Evolutionary conservation across 2,329 filamentous ascomycete genomes (phyloP).

Genomic region (Polychaeton citri): DNA sequence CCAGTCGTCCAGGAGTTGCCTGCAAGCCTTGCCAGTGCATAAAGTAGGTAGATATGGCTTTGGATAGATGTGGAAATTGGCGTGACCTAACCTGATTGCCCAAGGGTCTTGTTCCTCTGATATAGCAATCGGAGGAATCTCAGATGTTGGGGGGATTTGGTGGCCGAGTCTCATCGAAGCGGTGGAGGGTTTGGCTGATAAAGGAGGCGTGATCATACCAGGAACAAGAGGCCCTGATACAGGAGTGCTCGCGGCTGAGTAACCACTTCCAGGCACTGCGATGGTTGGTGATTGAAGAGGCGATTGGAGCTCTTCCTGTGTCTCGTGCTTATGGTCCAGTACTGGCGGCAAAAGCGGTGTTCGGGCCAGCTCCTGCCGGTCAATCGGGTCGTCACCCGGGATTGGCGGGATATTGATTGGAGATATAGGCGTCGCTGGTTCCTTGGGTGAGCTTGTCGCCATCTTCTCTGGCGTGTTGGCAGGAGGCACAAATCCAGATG

Average conservation of each 20-base stretch:
- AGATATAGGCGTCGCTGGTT: slow-evolving; percentile 2
- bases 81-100: slow-evolving; percentile 76
- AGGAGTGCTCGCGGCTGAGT: slow-evolving; percentile 32
- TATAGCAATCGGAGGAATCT: slow-evolving; percentile 52
- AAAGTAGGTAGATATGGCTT: slow-evolving; percentile 59
- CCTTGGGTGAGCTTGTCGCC: slow-evolving; percentile 2
- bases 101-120: slow-evolving; percentile 44
- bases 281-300: slow-evolving; percentile 78
- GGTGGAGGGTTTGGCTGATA: slow-evolving; percentile 65
- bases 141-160: slow-evolving; percentile 42
- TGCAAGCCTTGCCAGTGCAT: slow-evolving; percentile 28
- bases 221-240: slow-evolving; percentile 36
- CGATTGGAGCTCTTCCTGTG: slow-evolving; percentile 51
- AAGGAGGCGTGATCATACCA: slow-evolving; percentile 50
- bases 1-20: slow-evolving; percentile 65
- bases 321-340: slow-evolving; percentile 43
- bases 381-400: slow-evolving; percentile 30
- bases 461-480: slow-evolving; percentile 12
- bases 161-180: slow-evolving; percentile 51
- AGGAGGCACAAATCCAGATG: slow-evolving; percentile 13
- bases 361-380: slow-evolving; percentile 52
- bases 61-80: slow-evolving; percentile 80
- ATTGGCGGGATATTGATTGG: slow-evolving; percentile 11
- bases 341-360: slow-evolving; percentile 79
- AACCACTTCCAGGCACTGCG: slow-evolving; percentile 41